phyloP scores from a whole-genome alignment of 208 protist species.

The Trypanosoma avium region DNA sequence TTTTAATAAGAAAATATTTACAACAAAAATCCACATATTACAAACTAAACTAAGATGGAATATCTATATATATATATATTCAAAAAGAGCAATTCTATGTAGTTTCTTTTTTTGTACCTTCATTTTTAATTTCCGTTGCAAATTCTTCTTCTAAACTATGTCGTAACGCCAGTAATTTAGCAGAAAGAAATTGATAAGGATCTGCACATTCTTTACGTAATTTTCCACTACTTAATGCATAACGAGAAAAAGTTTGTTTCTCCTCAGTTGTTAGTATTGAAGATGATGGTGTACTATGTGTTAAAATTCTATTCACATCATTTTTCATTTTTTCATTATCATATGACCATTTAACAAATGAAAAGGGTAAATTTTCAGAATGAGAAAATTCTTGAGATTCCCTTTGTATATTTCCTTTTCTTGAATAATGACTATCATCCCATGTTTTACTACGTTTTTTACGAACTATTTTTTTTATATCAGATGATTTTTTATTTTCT shows the following conservation, averaged over 20 bases:
- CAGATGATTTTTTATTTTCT: slow-evolving; percentile 4
- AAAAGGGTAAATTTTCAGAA: slow-evolving; percentile 15
- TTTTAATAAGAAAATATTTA: too few species aligned
- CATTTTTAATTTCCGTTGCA: slow-evolving; percentile 1
- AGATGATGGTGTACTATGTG: neutral
- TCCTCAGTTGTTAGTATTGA: slow-evolving; percentile 35
- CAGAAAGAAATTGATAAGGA: slow-evolving; percentile 64
- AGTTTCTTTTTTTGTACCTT: slow-evolving; percentile 6
- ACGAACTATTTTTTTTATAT: slow-evolving; percentile 1
- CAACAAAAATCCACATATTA: neutral
- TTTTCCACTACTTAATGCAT: slow-evolving; percentile 78
- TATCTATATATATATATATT: neutral
- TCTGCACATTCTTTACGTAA: slow-evolving; percentile 77
- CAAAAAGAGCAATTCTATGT: neutral
- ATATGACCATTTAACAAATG: slow-evolving; percentile 22
- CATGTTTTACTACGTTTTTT: slow-evolving; percentile 18
- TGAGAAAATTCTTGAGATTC: neutral
- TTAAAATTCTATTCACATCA: neutral
- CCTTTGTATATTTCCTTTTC: neutral
- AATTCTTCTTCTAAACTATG: slow-evolving; percentile 17
- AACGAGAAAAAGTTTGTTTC: slow-evolving; percentile 45
- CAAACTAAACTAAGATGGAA: too few species aligned
- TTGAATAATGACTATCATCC: slow-evolving; percentile 3
- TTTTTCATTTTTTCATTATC: neutral
- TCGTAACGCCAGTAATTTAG: slow-evolving; percentile 31